Base-by-base conservation (phyloP, 352 stramenopile species). In the Phytopythium chamaehyphon region DNA sequence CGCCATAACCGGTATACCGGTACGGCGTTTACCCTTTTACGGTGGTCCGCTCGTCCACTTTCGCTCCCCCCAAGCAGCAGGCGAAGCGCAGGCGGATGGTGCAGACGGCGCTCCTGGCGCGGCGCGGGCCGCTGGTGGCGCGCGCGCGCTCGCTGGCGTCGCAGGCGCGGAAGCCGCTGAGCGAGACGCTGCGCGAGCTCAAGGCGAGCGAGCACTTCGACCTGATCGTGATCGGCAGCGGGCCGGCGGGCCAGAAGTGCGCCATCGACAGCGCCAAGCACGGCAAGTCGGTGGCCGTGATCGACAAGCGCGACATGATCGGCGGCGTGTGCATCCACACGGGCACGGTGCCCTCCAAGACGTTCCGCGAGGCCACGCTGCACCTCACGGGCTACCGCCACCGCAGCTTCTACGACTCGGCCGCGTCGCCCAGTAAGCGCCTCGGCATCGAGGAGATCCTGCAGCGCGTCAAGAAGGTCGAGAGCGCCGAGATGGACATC, bases 291-390 rank as follows among this genome's bases (percentile, higher is more conserved):
- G 83, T 93, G 42, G 81, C 81, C 16, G 73, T 96, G 42, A 86
- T 96, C 47, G 86, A 96, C 73, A 96, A 96, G 71, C 69, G 66
- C 26, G 83, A 90, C 53, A 95, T 96, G 88, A 54, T 84, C 36
- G 86, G 88, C 16, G 88, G 86, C 14, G 88, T 96, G 28, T 96
- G 88, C 57, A 75, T 96, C 43, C 86, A 96, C 59, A 96, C 88
- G 19, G 88, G 88, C 49, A 96, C 88, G 0, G 73, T 96, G 26
- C 88, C 88, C 1, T 90, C 72, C 55, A 93, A 93, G 74, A 96
- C 88, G 24, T 96, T 96, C 59, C 84, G 88, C 10, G 88, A 96
- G 60, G 88, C 88, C 4, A 79, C 92, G 36, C 59, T 96, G 55
- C 86, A 96, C 62, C 60, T 96, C 51, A 96, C 88, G 21, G 85